Conservation (phyloP, 2,329 filamentous ascomycete species). For the Venturia oleaginea region DNA sequence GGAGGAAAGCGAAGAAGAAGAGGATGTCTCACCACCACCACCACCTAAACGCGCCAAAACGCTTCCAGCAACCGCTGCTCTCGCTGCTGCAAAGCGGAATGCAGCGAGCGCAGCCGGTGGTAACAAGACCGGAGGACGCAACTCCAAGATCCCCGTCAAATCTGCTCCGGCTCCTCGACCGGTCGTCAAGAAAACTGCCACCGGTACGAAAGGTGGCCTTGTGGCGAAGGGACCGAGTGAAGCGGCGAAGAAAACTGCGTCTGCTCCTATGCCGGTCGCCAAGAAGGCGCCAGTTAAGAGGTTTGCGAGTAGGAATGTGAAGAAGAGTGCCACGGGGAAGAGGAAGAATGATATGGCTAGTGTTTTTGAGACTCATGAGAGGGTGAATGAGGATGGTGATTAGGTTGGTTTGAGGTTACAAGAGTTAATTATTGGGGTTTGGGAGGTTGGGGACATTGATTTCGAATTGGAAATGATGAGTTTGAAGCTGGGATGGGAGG, state of each 20-base stretch:
- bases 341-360: conserved; percentile 1
- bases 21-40: background rate
- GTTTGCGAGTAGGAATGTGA: background rate
- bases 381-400: background rate
- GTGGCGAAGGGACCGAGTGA: background rate
- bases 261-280: background rate
- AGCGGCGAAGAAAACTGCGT: background rate
- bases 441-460: too few species aligned
- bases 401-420: too few species aligned
- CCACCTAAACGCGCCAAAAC: background rate
- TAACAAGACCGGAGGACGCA: background rate
- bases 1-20: background rate
- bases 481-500: too few species aligned
- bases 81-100: background rate
- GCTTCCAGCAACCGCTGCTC: background rate
- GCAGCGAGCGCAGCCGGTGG: background rate
- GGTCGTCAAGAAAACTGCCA: background rate
- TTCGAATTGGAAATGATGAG: too few species aligned
- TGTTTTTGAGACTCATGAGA: background rate
- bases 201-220: background rate
- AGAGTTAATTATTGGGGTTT: too few species aligned
- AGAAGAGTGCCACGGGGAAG: background rate
- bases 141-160: background rate
- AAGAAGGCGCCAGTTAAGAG: background rate
- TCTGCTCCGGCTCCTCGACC: background rate